Evolutionary conservation across 768 basidiomycete genomes (phyloP).

Genomic region (Agaricus sinodeliciosus): DNA sequence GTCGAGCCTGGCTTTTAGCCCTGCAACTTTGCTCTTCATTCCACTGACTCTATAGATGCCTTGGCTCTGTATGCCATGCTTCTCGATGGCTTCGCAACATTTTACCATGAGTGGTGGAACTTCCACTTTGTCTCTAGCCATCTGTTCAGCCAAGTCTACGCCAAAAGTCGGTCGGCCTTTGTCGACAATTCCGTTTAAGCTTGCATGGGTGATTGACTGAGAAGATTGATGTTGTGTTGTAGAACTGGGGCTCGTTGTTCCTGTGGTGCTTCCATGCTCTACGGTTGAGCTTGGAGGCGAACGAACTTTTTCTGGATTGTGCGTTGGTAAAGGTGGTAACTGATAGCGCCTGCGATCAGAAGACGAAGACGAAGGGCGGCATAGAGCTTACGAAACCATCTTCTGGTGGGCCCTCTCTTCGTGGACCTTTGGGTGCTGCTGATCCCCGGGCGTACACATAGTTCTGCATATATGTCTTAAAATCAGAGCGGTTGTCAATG

Average conservation of each 20-base stretch:
- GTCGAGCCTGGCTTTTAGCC: slow-evolving; percentile 79
- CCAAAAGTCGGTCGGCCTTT: slow-evolving; percentile 85
- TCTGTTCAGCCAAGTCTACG: slow-evolving; percentile 87
- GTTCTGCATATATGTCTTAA: slow-evolving; percentile 96
- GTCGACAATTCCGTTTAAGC: slow-evolving; percentile 37
- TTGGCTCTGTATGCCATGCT: slow-evolving; percentile 72
- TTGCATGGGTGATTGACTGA: background rate
- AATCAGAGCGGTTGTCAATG: slow-evolving; percentile 93
- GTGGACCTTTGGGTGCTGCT: slow-evolving; percentile 55
- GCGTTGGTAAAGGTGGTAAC: slow-evolving; percentile 58
- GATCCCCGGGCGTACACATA: slow-evolving; percentile 86
- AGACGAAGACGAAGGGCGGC: background rate
- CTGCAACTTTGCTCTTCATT: slow-evolving; percentile 78
- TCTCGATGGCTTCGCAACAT: slow-evolving; percentile 89
- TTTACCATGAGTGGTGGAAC: slow-evolving; percentile 84
- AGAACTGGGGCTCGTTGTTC: slow-evolving; percentile 4
- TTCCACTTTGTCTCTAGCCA: slow-evolving; percentile 85
- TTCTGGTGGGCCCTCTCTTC: slow-evolving; percentile 83
- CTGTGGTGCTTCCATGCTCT: slow-evolving; percentile 3
- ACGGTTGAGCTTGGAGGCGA: slow-evolving; percentile 12
- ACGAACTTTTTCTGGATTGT: slow-evolving; percentile 18
- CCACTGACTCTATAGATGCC: slow-evolving; percentile 95
- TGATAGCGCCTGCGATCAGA: slow-evolving; percentile 17
- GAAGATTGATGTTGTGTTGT: background rate
- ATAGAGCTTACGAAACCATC: slow-evolving; percentile 86